phyloP scores from a whole-genome alignment of 805 yeast species.

The Maudiozyma turicensis region DNA sequence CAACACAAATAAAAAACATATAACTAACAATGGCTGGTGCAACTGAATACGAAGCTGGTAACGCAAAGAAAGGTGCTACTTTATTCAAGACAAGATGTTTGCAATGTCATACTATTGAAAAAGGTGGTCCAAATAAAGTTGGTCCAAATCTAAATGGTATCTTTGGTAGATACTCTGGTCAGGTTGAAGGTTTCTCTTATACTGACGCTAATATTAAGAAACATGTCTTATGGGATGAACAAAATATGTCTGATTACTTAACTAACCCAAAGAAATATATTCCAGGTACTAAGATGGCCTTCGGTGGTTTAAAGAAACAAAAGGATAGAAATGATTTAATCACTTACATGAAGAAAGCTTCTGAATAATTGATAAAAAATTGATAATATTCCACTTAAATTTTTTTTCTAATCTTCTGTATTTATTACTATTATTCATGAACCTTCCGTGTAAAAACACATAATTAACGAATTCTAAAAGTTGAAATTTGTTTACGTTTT shows the following conservation, averaged over 20 bases:
- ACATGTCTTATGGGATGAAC: conserved; percentile 81
- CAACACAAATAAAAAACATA: neutral
- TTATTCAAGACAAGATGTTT: conserved; percentile 98
- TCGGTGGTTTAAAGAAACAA: conserved; percentile 98
- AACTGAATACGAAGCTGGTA: conserved; percentile 3
- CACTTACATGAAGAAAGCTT: conserved; percentile 61
- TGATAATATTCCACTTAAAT: neutral
- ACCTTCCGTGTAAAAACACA: no score
- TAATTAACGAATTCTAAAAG: no score
- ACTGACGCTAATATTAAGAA: conserved; percentile 98
- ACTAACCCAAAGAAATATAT: conserved; percentile 99
- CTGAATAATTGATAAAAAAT: conserved; percentile 25
- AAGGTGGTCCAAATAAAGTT: conserved; percentile 95
- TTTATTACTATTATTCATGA: no score
- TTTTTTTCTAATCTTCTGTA: no score
- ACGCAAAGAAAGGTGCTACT: conserved; percentile 90
- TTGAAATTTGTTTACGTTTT: no score
- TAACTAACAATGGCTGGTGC: conserved; percentile 1
- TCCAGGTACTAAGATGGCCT: conserved; percentile 99
- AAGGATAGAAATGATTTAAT: conserved; percentile 97
- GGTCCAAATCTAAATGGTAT: conserved; percentile 98
- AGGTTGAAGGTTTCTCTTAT: conserved; percentile 87
- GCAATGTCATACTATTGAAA: conserved; percentile 96
- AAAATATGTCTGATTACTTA: conserved; percentile 88
- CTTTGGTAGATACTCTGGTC: conserved; percentile 86